A percentile compares a stretch with the other conserved stretches of the same genome.
Conservation (phyloP, 2,329 filamentous ascomycete species). For the Fusarium drepaniforme region DNA sequence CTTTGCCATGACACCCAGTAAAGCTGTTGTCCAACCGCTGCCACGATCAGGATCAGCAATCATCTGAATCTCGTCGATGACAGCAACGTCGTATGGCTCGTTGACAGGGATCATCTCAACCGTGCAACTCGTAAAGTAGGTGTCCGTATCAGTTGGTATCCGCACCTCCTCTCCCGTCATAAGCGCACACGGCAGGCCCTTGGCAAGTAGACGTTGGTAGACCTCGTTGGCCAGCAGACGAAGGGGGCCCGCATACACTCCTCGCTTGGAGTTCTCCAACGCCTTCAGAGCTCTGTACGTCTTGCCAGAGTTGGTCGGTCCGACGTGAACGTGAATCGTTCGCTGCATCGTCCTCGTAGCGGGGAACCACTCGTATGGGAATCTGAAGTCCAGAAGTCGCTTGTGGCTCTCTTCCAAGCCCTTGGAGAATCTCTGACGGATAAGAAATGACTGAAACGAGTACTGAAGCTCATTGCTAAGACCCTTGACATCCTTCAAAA, state of each 20-base stretch:
- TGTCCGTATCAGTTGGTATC: constrained; percentile 69
- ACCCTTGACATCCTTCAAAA: constrained; percentile 62
- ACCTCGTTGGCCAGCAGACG: constrained; percentile 93
- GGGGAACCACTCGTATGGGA: constrained; percentile 93
- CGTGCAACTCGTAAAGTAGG: constrained; percentile 83
- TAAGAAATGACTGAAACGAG: constrained; percentile 75
- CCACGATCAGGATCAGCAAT: constrained; percentile 84
- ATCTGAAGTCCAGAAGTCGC: constrained; percentile 84
- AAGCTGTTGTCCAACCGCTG: constrained; percentile 93
- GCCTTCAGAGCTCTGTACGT: constrained; percentile 93
- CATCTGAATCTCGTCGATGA: constrained; percentile 99
- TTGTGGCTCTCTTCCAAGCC: constrained; percentile 70
- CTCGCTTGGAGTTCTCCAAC: constrained; percentile 79
- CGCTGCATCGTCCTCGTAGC: constrained; percentile 83
- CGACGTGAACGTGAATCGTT: constrained; percentile 91
- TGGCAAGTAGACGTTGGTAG: constrained; percentile 86
- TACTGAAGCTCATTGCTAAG: constrained; percentile 72
- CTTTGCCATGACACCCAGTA: constrained; percentile 86
- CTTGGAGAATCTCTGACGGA: constrained; percentile 68
- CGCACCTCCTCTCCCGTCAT: constrained; percentile 93
- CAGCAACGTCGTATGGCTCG: constrained; percentile 81
- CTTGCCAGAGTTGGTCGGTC: constrained; percentile 98
- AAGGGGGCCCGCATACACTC: constrained; percentile 92
- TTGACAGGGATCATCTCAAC: constrained; percentile 85
- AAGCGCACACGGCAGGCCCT: constrained; percentile 81